Conservation (phyloP, 768 basidiomycete genomes). For the Sporobolomyces phaffii region DNA sequence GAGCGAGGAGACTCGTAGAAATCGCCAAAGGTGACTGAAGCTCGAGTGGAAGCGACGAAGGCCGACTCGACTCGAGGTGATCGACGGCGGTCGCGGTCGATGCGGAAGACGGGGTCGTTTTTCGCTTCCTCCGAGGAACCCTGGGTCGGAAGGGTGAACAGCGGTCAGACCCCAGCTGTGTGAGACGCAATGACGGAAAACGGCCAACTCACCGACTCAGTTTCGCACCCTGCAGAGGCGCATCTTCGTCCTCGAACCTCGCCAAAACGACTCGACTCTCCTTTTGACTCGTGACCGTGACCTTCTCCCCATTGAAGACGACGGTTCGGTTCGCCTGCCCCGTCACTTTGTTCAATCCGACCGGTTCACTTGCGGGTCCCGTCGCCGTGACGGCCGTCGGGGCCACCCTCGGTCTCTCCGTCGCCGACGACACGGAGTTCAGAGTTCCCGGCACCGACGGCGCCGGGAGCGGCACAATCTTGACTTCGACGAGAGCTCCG, state of each 20-base stretch:
- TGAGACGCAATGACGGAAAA: too few species aligned
- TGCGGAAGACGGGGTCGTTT: constrained; percentile 2
- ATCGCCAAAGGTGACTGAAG: constrained; percentile 40
- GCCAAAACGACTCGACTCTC: constrained; percentile 50
- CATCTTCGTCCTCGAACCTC: constrained; percentile 69
- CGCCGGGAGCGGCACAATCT: constrained; percentile 53
- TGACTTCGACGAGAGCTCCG: constrained; percentile 56
- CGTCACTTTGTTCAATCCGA: constrained; percentile 12
- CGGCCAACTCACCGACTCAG: constrained; percentile 37
- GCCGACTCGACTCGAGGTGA: not conserved
- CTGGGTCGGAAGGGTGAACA: constrained; percentile 1
- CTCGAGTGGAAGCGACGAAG: constrained; percentile 25
- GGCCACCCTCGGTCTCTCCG: not conserved
- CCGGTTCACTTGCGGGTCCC: not conserved
- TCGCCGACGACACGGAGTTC: constrained; percentile 1
- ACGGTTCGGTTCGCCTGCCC: constrained; percentile 26
- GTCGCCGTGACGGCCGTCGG: not conserved
- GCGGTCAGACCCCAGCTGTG: too few species aligned
- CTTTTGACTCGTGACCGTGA: constrained; percentile 63
- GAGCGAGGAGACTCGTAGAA: constrained; percentile 32
- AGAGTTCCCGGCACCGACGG: constrained; percentile 12
- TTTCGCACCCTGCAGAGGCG: constrained; percentile 54
- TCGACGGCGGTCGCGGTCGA: too few species aligned
- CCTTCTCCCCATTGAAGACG: constrained; percentile 48
- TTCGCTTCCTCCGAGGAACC: constrained; percentile 8